phyloP scores from a whole-genome alignment of 2,329 filamentous ascomycete species.

The Lachnum nothofagi region DNA sequence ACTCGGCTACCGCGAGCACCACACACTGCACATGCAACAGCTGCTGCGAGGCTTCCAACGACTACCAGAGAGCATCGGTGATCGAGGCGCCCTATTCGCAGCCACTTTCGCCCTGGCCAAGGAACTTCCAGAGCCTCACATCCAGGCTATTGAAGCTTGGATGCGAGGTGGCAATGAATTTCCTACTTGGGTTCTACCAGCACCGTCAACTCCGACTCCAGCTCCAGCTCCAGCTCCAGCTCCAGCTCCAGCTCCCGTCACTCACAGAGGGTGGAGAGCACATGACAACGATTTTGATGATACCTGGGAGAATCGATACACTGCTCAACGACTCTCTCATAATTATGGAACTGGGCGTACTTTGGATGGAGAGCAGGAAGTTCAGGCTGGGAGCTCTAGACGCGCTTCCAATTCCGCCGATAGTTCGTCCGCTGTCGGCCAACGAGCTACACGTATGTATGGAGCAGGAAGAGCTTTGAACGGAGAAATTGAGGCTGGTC shows the following conservation, averaged over 20 bases:
- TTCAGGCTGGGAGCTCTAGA: neutral
- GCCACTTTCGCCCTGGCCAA: slow-evolving; percentile 12
- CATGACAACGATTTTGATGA: too few species aligned
- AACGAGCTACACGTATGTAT: too few species aligned
- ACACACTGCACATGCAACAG: slow-evolving; percentile 21
- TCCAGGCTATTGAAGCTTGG: slow-evolving; percentile 16
- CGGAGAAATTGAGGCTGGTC: neutral
- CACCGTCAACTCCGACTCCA: neutral
- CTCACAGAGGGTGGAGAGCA: too few species aligned
- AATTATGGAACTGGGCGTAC: neutral
- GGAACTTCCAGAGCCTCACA: slow-evolving; percentile 11
- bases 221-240: too few species aligned
- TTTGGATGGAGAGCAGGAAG: neutral
- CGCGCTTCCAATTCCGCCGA: neutral
- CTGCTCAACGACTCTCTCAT: too few species aligned
- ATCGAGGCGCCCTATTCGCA: slow-evolving; percentile 13
- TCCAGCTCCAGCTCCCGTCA: too few species aligned
- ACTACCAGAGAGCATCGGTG: slow-evolving; percentile 10
- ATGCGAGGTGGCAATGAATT: slow-evolving; percentile 17
- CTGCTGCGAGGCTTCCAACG: slow-evolving; percentile 15
- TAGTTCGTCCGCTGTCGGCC: too few species aligned
- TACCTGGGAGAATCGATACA: too few species aligned
- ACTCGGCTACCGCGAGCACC: slow-evolving; percentile 21
- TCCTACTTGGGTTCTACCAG: slow-evolving; percentile 1
- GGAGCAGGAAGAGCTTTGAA: neutral